A percentile compares a stretch with the other conserved stretches of the same genome.
phyloP scores from a whole-genome alignment of 306 rosid species.

The Cicer judaicum region DNA sequence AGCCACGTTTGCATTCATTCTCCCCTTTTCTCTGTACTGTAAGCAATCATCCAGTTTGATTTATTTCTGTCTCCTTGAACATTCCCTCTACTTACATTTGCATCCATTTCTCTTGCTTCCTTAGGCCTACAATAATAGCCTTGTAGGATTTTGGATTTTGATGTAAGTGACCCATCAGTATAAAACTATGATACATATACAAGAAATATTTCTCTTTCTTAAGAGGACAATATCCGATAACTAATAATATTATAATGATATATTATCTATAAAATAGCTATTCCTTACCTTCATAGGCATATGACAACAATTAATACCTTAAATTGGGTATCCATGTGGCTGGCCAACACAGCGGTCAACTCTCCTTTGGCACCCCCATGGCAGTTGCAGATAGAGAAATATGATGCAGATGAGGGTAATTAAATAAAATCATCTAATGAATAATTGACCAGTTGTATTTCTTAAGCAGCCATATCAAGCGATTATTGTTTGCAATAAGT shows the following conservation, averaged over 20 bases:
- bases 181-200: background rate
- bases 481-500: background rate
- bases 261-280: constrained; percentile 5
- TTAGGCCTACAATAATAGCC: background rate
- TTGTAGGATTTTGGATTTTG: constrained; percentile 9
- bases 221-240: background rate
- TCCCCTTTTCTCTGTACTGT: background rate
- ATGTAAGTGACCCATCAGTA: constrained; percentile 8
- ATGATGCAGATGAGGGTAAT: constrained; percentile 1
- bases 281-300: background rate
- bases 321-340: background rate
- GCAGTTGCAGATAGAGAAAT: background rate
- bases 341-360: background rate
- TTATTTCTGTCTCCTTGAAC: background rate
- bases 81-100: background rate
- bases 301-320: constrained; percentile 5
- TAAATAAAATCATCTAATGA: background rate
- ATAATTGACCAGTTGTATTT: constrained; percentile 16
- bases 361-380: constrained; percentile 17
- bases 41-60: constrained; percentile 3
- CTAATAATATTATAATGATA: constrained; percentile 16
- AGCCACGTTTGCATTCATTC: background rate
- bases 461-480: constrained; percentile 3
- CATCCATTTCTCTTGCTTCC: background rate
- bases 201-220: constrained; percentile 4